Percentiles rank a stretch among this genome's conserved stretches.
Conservation (phyloP, 192 early-diverging fungal genomes). For the Gamsiella multidivaricata region DNA sequence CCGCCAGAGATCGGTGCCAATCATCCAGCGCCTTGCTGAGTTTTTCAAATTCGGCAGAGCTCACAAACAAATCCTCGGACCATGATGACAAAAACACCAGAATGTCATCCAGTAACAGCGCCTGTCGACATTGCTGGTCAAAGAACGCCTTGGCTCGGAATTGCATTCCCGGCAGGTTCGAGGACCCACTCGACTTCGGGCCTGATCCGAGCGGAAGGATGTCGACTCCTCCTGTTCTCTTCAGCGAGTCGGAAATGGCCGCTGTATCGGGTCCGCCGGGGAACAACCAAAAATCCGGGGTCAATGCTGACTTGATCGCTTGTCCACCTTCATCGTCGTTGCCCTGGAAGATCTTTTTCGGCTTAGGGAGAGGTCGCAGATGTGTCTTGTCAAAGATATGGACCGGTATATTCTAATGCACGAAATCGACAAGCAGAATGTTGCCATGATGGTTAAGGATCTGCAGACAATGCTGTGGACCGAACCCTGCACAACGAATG, state of each 20-base stretch:
- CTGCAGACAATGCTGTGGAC: background rate
- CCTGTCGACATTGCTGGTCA: slow-evolving; percentile 51
- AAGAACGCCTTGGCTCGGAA: slow-evolving; percentile 34
- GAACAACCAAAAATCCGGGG: slow-evolving; percentile 23
- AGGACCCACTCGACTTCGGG: background rate
- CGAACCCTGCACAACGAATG: background rate
- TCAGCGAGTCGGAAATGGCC: background rate
- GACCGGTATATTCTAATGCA: slow-evolving; percentile 39
- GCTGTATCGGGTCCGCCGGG: background rate
- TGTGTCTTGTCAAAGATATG: slow-evolving; percentile 51
- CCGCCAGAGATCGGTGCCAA: slow-evolving; percentile 37
- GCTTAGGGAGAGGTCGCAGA: slow-evolving; percentile 26
- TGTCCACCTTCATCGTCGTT: background rate
- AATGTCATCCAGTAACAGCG: slow-evolving; percentile 39
- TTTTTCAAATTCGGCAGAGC: slow-evolving; percentile 46
- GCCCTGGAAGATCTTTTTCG: slow-evolving; percentile 1
- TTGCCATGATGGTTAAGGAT: too few relatives aligned
- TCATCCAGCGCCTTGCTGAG: slow-evolving; percentile 36
- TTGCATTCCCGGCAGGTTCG: slow-evolving; percentile 29
- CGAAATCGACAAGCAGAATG: too few relatives aligned
- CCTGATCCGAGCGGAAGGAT: slow-evolving; percentile 13
- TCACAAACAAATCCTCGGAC: slow-evolving; percentile 48
- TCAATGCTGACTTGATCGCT: background rate
- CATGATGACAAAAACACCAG: slow-evolving; percentile 42
- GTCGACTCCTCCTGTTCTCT: background rate